phyloP scores from a whole-genome alignment of 2,329 filamentous ascomycete genomes.

The Botrytis deweyae region DNA sequence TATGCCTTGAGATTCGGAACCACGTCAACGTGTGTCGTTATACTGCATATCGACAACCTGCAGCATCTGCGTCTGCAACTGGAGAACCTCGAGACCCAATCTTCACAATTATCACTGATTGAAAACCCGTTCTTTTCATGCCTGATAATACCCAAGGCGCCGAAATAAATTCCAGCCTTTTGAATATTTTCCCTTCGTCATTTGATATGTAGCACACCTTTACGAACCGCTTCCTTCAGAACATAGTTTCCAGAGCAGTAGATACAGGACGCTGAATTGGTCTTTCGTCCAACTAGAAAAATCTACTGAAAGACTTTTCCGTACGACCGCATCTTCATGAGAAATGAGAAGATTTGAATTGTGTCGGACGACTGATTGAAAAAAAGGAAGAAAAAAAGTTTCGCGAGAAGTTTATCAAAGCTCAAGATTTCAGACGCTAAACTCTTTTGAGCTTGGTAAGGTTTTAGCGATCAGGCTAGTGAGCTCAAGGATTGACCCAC shows the following conservation, averaged over 20 bases:
- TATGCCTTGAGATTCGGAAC: conserved; percentile 2
- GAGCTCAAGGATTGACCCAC: conserved; percentile 13
- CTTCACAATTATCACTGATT: not conserved
- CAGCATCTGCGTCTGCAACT: conserved; percentile 16
- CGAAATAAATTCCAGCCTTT: not conserved
- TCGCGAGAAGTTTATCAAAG: conserved; percentile 23
- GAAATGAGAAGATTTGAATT: conserved; percentile 39
- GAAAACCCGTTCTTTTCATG: not conserved
- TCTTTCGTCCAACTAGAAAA: conserved; percentile 62
- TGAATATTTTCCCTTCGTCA: not conserved
- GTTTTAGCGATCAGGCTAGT: conserved; percentile 17
- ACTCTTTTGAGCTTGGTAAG: not conserved
- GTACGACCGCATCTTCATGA: conserved; percentile 40
- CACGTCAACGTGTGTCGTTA: conserved; percentile 18
- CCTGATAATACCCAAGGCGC: not conserved
- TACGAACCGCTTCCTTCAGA: conserved; percentile 81
- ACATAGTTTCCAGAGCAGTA: conserved; percentile 75
- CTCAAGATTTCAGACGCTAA: conserved; percentile 26
- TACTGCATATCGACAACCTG: conserved; percentile 11
- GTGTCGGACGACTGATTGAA: conserved; percentile 44
- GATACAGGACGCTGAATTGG: conserved; percentile 72
- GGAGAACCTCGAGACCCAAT: not conserved
- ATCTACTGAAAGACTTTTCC: conserved; percentile 55
- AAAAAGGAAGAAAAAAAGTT: conserved; percentile 35
- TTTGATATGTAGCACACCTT: conserved; percentile 66